phyloP scores from a whole-genome alignment of 2,329 filamentous ascomycete genomes.

The Plectosphaerella cucumerina region DNA sequence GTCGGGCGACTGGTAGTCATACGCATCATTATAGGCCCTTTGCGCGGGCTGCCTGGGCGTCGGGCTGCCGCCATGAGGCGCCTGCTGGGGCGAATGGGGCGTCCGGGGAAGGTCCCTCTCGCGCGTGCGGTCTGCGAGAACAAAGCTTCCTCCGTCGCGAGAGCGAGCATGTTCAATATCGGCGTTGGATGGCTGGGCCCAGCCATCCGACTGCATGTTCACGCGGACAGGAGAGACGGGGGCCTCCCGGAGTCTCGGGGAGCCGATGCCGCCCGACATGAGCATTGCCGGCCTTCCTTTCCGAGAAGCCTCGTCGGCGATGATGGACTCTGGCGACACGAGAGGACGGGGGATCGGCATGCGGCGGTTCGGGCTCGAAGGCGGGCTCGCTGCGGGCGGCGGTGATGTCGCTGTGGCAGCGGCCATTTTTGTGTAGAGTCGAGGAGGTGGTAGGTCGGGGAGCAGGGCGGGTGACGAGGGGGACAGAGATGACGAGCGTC shows the following conservation, averaged over 20 bases:
- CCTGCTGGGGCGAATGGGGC: slow-evolving; percentile 30
- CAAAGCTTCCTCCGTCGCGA: slow-evolving; percentile 16
- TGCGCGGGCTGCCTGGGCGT: background rate
- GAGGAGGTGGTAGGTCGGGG: background rate
- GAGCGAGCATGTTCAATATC: slow-evolving; percentile 40
- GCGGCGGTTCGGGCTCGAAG: slow-evolving; percentile 19
- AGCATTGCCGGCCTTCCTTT: slow-evolving; percentile 23
- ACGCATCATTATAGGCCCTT: background rate
- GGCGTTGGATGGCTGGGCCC: slow-evolving; percentile 47
- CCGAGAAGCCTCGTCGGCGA: slow-evolving; percentile 24
- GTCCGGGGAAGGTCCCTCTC: slow-evolving; percentile 27
- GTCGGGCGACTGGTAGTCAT: background rate
- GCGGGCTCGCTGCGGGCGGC: slow-evolving; percentile 24
- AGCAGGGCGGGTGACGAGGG: too few species aligned
- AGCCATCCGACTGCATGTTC: slow-evolving; percentile 49
- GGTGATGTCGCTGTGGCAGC: slow-evolving; percentile 14
- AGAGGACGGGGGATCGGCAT: slow-evolving; percentile 31
- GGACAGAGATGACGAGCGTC: too few species aligned
- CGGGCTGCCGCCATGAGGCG: slow-evolving; percentile 25
- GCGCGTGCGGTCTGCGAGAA: slow-evolving; percentile 18
- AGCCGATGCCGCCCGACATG: slow-evolving; percentile 19
- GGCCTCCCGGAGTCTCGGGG: slow-evolving; percentile 43
- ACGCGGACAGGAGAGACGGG: slow-evolving; percentile 54
- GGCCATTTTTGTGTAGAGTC: slow-evolving; percentile 5
- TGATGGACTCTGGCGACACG: slow-evolving; percentile 25